Evolutionary conservation across 176 grass and related monocot species (phyloP), one percentile per base, ranked within the genome.

Genomic region (Avena eriantha): DNA sequence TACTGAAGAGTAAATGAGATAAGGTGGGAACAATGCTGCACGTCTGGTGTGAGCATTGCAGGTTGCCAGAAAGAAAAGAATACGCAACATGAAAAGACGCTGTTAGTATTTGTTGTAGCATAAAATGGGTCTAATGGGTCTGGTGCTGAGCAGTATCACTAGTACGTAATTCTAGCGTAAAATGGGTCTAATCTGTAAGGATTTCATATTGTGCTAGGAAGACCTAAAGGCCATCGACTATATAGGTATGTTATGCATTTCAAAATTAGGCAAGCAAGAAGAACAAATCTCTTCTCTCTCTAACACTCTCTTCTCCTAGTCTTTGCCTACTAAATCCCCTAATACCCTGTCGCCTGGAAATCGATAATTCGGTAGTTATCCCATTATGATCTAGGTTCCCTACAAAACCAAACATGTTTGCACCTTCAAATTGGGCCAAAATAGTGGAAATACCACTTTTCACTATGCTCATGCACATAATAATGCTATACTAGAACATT

Each of bases 141-240:
- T 59, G 57, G 58, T 61, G 10, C n/a, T 61, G 58, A 61, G 58
- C 22, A 61, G n/a, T 61, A 61, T 61, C n/a, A 61, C 58, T 61
- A 61, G 58, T 24, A 61, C n/a, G 58, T 61, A 61, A 24, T 8
- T 2, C 58, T 24, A 24, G 10, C 3, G 10, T 24, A 61, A 23
- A 61, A 61, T 61, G 58, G 10, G 8, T 61, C 58, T 24, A 61
- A 61, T 23, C 22, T 61, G 22, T 24, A 61, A n/a, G 58, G 58
- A 61, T 60, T 22, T 23, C 57, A 60, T 60, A 56, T 23, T 60
- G 21, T 60, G 57, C n/a, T 24, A 61, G 58, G n/a, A 61, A 61
- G n/a, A 61, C 9, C 9, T 61, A n/a, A 61, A 24, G 58, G 58
- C 58, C 58, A 61, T 61, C n/a, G 11, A 63, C 0, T 63, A 5